phyloP scores from a whole-genome alignment of 2,329 filamentous ascomycete genomes.

The Albifimbria verrucaria region DNA sequence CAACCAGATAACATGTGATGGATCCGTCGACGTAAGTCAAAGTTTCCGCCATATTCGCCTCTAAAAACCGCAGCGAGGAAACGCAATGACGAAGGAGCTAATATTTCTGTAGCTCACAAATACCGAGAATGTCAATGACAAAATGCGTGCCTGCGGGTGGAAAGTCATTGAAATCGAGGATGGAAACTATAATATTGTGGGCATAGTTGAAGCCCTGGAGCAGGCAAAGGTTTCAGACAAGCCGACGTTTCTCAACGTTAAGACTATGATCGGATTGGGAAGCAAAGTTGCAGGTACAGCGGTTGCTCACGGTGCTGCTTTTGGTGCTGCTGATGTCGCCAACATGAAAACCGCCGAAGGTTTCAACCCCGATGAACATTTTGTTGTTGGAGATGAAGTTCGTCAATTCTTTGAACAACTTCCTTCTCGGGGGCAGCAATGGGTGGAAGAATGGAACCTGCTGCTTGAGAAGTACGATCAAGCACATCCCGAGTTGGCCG shows the following conservation, averaged over 20 bases:
- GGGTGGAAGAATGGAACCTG: conserved; percentile 44
- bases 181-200: conserved; percentile 46
- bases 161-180: conserved; percentile 51
- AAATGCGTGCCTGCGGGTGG: conserved; percentile 56
- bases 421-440: conserved; percentile 37
- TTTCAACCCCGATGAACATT: conserved; percentile 32
- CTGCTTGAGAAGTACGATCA: conserved; percentile 39
- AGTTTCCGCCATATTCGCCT: too few species aligned
- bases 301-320: conserved; percentile 55
- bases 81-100: too few species aligned
- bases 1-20: conserved; percentile 45
- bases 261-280: conserved; percentile 53
- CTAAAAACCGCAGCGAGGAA: too few species aligned
- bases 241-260: conserved; percentile 56
- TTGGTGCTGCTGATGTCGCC: conserved; percentile 50
- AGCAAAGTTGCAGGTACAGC: conserved; percentile 47
- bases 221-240: conserved; percentile 41
- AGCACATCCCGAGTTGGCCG: conserved; percentile 45
- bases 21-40: background rate
- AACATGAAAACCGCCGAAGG: conserved; percentile 28
- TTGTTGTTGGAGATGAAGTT: conserved; percentile 39
- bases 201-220: conserved; percentile 40
- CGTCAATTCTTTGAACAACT: conserved; percentile 48
- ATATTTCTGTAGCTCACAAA: too few species aligned
- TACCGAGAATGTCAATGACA: conserved; percentile 54